These are phyloP conservation scores for Daldinia caldariorum DNA, from an alignment of 495 filamentous ascomycete genomes.

Conservation along the genomic window DNA sequence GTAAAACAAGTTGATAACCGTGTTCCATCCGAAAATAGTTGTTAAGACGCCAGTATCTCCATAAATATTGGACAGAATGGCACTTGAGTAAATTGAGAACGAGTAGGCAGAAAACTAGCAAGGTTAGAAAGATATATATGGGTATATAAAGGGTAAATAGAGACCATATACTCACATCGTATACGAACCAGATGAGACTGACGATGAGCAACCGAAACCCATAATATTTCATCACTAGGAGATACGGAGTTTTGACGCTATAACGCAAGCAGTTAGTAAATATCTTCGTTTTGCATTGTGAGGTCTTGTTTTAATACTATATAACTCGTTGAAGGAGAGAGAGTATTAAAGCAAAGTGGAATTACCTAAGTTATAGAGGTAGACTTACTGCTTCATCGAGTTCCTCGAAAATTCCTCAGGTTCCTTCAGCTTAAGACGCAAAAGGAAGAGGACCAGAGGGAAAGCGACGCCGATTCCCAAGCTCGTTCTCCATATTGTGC, in stretches of 20 bases:
- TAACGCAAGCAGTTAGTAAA: constrained; percentile 14
- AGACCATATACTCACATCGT: constrained; percentile 64
- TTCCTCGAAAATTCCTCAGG: constrained; percentile 80
- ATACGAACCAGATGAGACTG: constrained; percentile 89
- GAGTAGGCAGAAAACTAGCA: constrained; percentile 75
- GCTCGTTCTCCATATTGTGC: constrained; percentile 77
- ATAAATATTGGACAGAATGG: constrained; percentile 74
- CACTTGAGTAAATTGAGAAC: constrained; percentile 80
- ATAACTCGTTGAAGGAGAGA: too few relatives aligned
- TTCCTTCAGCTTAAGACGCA: constrained; percentile 81
- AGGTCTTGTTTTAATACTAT: not conserved
- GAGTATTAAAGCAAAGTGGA: too few relatives aligned
- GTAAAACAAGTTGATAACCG: constrained; percentile 85
- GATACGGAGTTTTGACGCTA: constrained; percentile 64
- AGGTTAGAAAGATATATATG: not conserved
- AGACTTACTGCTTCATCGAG: constrained; percentile 54
- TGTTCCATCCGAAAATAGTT: constrained; percentile 85
- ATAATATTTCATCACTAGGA: constrained; percentile 66
- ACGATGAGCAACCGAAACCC: constrained; percentile 71
- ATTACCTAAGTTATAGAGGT: too few relatives aligned
- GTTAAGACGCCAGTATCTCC: constrained; percentile 67
- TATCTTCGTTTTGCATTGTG: not conserved
- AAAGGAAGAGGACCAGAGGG: constrained; percentile 75
- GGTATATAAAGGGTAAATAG: constrained; percentile 16
- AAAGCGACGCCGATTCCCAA: constrained; percentile 84